Base-by-base conservation (phyloP, 208 protist species). In the Borovskyia barvae region DNA sequence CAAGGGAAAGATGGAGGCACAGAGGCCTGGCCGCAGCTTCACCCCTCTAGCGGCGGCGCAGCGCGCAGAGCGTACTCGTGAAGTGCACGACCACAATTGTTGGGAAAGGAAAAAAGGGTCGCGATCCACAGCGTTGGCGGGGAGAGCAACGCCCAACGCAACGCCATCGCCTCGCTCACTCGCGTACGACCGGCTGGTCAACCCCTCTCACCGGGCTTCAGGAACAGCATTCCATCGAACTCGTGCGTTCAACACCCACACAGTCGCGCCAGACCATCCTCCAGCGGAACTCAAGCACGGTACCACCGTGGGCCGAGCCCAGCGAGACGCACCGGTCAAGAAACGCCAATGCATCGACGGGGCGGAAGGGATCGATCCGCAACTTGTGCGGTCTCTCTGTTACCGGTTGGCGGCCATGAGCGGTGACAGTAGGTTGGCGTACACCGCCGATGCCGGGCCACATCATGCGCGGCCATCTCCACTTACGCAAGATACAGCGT, bases 171-270 rank as follows among this genome's bases (percentile, higher is more conserved):
- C 24, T 29, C 46, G 28, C 22, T 61, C 53, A 14, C 20, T 60
- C 22, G 63, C 54, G 3, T 70, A 70, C 24, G 63, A 63, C 25
- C 46, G 37, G 5, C 28, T 57, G 2, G 25, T 62, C 17, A 26
- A 49, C 28, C 45, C 33, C 35, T 35, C 43, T 25, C 46, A 22
- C 14, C 17, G 17, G n/a, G n/a, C n/a, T n/a, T n/a, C n/a, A n/a
- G n/a, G n/a, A n/a, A n/a, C n/a, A n/a, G n/a, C n/a, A n/a, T n/a
- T n/a, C n/a, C n/a, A n/a, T n/a, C n/a, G n/a, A n/a, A n/a, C n/a
- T n/a, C n/a, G n/a, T n/a, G n/a, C n/a, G n/a, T n/a, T n/a, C n/a
- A n/a, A n/a, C n/a, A n/a, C n/a, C n/a, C n/a, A n/a, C n/a, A n/a
- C n/a, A n/a, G n/a, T n/a, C n/a, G n/a, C n/a, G n/a, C n/a, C n/a